Evolutionary conservation across 2,329 filamentous ascomycete genomes (phyloP), one percentile per base, ranked within the genome.

Genomic region (Fusarium acutatum): DNA sequence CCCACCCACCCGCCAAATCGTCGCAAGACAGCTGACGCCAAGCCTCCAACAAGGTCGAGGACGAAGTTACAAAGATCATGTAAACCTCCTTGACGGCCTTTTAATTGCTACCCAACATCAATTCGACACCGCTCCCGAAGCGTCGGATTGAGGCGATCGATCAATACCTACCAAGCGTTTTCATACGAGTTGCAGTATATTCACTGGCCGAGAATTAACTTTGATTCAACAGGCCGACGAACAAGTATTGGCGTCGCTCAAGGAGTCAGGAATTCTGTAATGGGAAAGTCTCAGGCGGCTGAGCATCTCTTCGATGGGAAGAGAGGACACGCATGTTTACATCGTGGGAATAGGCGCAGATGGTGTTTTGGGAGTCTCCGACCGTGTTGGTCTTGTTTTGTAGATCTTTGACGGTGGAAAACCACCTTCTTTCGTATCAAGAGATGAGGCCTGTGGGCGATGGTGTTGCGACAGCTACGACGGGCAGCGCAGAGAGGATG

Each of bases 61-160:
- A 95, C 86, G 93, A 95, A 85, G 91, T 95, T 83, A 95, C 93
- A 79, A 96, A 94, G 86, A 94, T 97, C 85, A 95, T 95, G 92
- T 95, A 92, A 83, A 82, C 79, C 50, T 65, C 50, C 50, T 59
- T 56, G 62, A 44, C 53, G 56, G 60, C 59, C 64, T 57, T 66
- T 50, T 64, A 64, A 75, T 72, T 65, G 64, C 70, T 77, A 66
- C 66, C 61, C 69, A 54, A 64, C 60, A 67, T 50, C 64, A 60
- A 56, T 56, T 67, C 74, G 50, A 66, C 63, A 62, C 50, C 62
- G 59, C 70, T 34, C 43, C 54, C 72, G 54, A 74, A 73, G 62
- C 63, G 64, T 64, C 52, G 67, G 59, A 77, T 54, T 69, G 73
- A 77, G 24, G 47, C 71, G 63, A 75, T 41, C 64, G 62, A 70